These are phyloP conservation scores for Coprinopsis sp. DNA, from an alignment of 768 basidiomycete genomes.

Conservation along the genomic window DNA sequence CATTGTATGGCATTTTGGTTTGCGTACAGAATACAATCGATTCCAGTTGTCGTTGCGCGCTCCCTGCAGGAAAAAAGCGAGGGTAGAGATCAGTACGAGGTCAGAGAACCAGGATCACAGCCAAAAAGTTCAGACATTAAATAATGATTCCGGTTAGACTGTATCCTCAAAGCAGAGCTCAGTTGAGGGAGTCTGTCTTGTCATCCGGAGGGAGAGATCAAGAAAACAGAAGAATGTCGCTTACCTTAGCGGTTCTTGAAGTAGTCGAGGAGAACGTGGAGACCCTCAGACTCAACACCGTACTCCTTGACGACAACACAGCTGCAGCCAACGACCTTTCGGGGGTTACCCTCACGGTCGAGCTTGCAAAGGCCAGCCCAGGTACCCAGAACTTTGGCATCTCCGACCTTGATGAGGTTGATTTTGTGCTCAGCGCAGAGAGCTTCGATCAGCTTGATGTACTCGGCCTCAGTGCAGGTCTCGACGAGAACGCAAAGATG, in stretches of 20 bases:
- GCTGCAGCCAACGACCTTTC: constrained; percentile 91
- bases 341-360: constrained; percentile 96
- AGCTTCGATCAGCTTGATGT: constrained; percentile 99
- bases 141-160: constrained; percentile 91
- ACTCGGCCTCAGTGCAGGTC: constrained; percentile 98
- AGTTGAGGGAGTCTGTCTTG: constrained; percentile 91
- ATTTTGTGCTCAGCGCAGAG: constrained; percentile 99
- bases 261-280: constrained; percentile 91
- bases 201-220: constrained; percentile 49
- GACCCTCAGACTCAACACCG: constrained; percentile 90
- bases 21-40: too few species aligned
- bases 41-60: too few species aligned
- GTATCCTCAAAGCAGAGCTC: constrained; percentile 67
- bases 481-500: constrained; percentile 99
- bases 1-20: too few species aligned
- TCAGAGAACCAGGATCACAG: too few species aligned
- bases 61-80: too few species aligned
- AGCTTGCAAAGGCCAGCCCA: constrained; percentile 99
- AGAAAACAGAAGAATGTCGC: constrained; percentile 19
- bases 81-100: too few species aligned
- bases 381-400: constrained; percentile 95
- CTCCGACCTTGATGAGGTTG: constrained; percentile 98
- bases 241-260: constrained; percentile 86
- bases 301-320: constrained; percentile 99
- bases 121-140: constrained; percentile 57